phyloP scores from a whole-genome alignment of 1,139 yeast species.

The Diutina sp. region DNA sequence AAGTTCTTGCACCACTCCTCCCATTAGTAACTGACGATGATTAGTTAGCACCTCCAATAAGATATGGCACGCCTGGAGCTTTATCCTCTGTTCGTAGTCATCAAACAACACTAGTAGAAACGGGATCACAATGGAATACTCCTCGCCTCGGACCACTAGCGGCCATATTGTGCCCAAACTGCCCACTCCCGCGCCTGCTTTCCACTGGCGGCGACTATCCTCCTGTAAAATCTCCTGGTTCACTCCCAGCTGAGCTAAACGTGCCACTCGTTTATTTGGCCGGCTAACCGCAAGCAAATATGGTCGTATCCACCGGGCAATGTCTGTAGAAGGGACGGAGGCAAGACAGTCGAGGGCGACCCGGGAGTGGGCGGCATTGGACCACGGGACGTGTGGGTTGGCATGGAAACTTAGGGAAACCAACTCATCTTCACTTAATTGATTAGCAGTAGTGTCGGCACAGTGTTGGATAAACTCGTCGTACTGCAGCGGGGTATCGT shows the following conservation, averaged over 20 bases:
- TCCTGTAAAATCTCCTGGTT: background rate
- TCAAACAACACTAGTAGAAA: background rate
- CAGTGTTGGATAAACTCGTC: background rate
- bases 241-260: background rate
- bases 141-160: background rate
- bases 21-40: background rate
- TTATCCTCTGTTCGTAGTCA: background rate
- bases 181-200: background rate
- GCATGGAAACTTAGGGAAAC: background rate
- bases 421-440: background rate
- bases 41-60: background rate
- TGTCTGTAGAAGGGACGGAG: background rate
- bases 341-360: background rate
- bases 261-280: background rate
- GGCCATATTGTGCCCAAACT: constrained; percentile 1
- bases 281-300: background rate
- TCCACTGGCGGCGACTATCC: background rate
- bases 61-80: background rate
- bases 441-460: background rate
- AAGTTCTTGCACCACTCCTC: background rate
- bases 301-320: background rate
- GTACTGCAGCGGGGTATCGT: background rate
- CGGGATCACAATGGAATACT: background rate
- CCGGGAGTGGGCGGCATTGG: background rate
- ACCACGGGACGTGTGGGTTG: constrained; percentile 1